phyloP scores from a whole-genome alignment of 306 rosid genomes.

The Gynostemma pentaphyllum region DNA sequence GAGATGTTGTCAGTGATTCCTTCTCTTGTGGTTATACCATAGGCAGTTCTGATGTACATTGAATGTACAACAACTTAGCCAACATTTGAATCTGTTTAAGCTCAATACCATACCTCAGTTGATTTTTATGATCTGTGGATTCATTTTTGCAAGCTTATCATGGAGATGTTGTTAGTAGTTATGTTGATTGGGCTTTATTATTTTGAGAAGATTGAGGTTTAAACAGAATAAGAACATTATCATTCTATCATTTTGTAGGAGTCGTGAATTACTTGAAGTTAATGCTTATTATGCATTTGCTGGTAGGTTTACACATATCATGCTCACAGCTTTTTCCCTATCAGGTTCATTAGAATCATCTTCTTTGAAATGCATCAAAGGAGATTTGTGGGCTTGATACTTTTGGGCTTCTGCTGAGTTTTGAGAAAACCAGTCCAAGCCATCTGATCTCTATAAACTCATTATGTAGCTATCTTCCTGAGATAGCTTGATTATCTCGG shows the following conservation, averaged over 20 bases:
- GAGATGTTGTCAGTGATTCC: background rate
- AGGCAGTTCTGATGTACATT: background rate
- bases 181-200: background rate
- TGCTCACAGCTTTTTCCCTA: background rate
- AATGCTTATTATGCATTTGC: background rate
- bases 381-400: too few relatives aligned
- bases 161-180: background rate
- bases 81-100: conserved; percentile 3
- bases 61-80: conserved; percentile 7
- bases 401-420: background rate
- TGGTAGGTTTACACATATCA: background rate
- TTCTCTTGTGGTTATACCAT: background rate
- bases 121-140: background rate
- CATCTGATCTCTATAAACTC: background rate
- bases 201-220: background rate
- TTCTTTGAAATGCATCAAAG: background rate
- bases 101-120: background rate
- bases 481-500: background rate
- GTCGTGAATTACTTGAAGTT: background rate
- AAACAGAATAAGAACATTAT: background rate
- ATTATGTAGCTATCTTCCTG: background rate
- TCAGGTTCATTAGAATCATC: background rate
- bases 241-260: background rate
- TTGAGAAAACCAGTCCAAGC: conserved; percentile 2
- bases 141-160: background rate